Evolutionary conservation across 2,329 filamentous ascomycete species (phyloP).

Genomic region (Epichloe uncinata): DNA sequence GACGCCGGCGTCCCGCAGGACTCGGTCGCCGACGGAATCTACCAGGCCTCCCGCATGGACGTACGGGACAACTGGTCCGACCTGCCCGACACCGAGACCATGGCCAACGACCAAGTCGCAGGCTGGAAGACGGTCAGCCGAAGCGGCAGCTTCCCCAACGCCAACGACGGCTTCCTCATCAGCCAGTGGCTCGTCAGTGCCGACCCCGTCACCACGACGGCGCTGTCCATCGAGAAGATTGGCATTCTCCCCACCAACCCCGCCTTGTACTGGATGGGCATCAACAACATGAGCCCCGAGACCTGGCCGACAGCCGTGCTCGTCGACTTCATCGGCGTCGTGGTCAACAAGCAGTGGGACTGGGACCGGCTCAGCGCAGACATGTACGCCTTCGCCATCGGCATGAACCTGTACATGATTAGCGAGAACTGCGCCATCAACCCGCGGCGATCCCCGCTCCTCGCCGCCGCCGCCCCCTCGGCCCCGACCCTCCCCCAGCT

Average conservation of each 20-base stretch:
- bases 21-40: slow-evolving; percentile 17
- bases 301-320: slow-evolving; percentile 19
- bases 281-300: slow-evolving; percentile 15
- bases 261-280: slow-evolving; percentile 21
- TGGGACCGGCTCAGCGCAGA: slow-evolving; percentile 20
- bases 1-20: slow-evolving; percentile 10
- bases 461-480: background rate
- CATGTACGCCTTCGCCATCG: slow-evolving; percentile 17
- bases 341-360: slow-evolving; percentile 11
- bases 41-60: slow-evolving; percentile 12
- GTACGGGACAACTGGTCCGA: slow-evolving; percentile 20
- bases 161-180: slow-evolving; percentile 16
- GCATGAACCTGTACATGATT: slow-evolving; percentile 17
- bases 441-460: slow-evolving; percentile 11
- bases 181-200: slow-evolving; percentile 20
- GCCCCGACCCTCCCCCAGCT: background rate
- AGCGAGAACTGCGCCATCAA: slow-evolving; percentile 20
- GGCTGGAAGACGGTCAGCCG: slow-evolving; percentile 12
- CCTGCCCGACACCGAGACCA: slow-evolving; percentile 12
- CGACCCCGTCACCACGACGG: slow-evolving; percentile 14
- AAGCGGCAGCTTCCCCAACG: slow-evolving; percentile 9
- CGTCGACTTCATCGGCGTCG: slow-evolving; percentile 19
- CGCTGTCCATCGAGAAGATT: slow-evolving; percentile 15
- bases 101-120: slow-evolving; percentile 12
- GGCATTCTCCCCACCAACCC: slow-evolving; percentile 21